Base-by-base conservation (phyloP, 1,284 basidiomycete species). In the Fomitopsis palustris region DNA sequence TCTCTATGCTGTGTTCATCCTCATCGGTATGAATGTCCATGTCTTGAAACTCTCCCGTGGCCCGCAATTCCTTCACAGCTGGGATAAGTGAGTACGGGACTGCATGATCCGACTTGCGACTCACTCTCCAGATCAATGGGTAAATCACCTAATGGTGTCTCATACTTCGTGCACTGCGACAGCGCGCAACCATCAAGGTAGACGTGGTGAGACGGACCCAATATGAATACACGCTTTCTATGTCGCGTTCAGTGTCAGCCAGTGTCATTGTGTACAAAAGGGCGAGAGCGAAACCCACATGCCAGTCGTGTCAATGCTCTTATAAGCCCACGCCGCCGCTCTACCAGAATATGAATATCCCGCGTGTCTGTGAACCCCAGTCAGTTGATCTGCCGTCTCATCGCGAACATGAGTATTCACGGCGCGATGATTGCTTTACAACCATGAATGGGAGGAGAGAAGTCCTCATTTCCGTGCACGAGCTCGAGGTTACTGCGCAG, bases 341-440 rank as follows among this genome's bases (percentile, higher is more conserved):
- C 87, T 87, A 25, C 97, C 97, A 58, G 95, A 98, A 74, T 98
- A 99, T 2, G 88, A 83, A 74, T 96, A 98, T 4, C 97, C 97
- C 1, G 97, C 97, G 74, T 99, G 97, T 3, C 95, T 96, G 67
- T 17, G 33, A 10, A n/a, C 19, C 33, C 0, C 43, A 52, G 23
- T 64, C 61, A 62, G 66, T 8, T 25, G 4, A 42, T 19, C 31
- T 35, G 61, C 35, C 33, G 33, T 21, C 14, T n/a, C 16, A 29
- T 29, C 54, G 31, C 53, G 64, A 61, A 37, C 35, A 12, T 37
- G n/a, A n/a, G 77, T 89, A 65, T 67, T 35, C 31, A 96, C 94
- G 97, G 97, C n/a, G 90, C 96, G 59, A 99, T 97, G 70, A 99
- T 83, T 9, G 95, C 96, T 74, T 93, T 96, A 70, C 89, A 93